Evolutionary conservation across 2,329 filamentous ascomycete genomes (phyloP).

Genomic region (Arthrobotrys sinensis): DNA sequence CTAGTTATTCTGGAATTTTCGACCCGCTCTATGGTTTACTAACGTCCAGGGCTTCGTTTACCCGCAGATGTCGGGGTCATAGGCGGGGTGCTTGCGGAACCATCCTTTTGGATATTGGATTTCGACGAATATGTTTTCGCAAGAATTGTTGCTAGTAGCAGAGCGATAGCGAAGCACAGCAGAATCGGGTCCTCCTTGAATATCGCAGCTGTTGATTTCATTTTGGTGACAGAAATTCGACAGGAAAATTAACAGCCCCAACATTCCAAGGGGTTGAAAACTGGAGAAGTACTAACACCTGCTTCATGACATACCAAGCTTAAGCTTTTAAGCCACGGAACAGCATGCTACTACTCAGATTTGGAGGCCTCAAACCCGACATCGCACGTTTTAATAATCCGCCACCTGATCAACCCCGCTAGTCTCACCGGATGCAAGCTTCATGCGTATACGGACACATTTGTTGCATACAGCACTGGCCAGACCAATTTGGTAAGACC

Average conservation of each 20-base stretch:
- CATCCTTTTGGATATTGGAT: not conserved
- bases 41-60: conserved; percentile 32
- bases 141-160: conserved; percentile 4
- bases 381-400: not conserved
- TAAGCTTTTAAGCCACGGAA: too few relatives aligned
- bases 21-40: not conserved
- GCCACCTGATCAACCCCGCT: conserved; percentile 14
- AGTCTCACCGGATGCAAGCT: conserved; percentile 14
- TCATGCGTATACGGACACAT: conserved; percentile 21
- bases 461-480: conserved; percentile 25
- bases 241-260: not conserved
- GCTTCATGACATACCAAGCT: too few relatives aligned
- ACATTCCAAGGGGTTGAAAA: not conserved
- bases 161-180: conserved; percentile 22
- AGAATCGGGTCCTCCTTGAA: conserved; percentile 14
- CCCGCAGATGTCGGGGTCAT: not conserved
- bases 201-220: conserved; percentile 4
- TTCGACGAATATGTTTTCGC: conserved; percentile 10
- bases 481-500: conserved; percentile 7
- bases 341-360: too few relatives aligned
- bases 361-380: not conserved
- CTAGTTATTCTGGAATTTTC: not conserved
- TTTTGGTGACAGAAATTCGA: not conserved
- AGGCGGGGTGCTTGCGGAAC: not conserved
- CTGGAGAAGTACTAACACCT: too few relatives aligned